Evolutionary conservation across 495 filamentous ascomycete genomes (phyloP).

Genomic region (Trichocladium antarcticum): DNA sequence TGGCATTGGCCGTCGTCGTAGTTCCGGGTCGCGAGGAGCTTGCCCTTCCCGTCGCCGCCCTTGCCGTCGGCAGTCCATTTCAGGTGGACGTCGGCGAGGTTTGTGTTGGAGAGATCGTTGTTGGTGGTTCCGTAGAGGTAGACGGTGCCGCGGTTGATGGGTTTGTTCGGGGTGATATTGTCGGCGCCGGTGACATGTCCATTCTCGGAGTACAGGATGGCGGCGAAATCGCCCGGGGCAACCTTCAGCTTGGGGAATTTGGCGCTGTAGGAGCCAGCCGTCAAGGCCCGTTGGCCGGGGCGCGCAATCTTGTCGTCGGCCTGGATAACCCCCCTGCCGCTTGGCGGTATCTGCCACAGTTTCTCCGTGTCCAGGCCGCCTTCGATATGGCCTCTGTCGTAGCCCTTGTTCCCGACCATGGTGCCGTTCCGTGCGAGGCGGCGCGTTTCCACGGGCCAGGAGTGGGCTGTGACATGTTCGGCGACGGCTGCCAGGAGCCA

Average conservation of each 20-base stretch:
- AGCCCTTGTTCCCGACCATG: slow-evolving; percentile 60
- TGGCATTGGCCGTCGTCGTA: slow-evolving; percentile 83
- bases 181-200: slow-evolving; percentile 67
- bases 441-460: slow-evolving; percentile 67
- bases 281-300: slow-evolving; percentile 25
- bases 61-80: slow-evolving; percentile 65
- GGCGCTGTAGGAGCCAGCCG: slow-evolving; percentile 41
- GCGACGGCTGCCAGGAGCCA: slow-evolving; percentile 28
- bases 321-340: slow-evolving; percentile 20
- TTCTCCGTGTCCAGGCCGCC: slow-evolving; percentile 42
- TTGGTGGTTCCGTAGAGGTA: slow-evolving; percentile 74
- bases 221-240: slow-evolving; percentile 54
- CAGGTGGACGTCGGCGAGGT: slow-evolving; percentile 55
- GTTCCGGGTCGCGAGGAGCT: slow-evolving; percentile 57
- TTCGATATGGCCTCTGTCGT: slow-evolving; percentile 48
- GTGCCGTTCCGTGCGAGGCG: slow-evolving; percentile 61
- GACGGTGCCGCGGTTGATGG: slow-evolving; percentile 57
- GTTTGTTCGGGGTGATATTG: slow-evolving; percentile 46
- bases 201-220: slow-evolving; percentile 72
- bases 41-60: slow-evolving; percentile 63
- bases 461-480: slow-evolving; percentile 44
- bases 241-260: slow-evolving; percentile 54
- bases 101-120: slow-evolving; percentile 40
- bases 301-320: slow-evolving; percentile 34
- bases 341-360: slow-evolving; percentile 43